Base-by-base conservation (phyloP, 2,329 filamentous ascomycete genomes). In the Stagonosporopsis vannaccii region DNA sequence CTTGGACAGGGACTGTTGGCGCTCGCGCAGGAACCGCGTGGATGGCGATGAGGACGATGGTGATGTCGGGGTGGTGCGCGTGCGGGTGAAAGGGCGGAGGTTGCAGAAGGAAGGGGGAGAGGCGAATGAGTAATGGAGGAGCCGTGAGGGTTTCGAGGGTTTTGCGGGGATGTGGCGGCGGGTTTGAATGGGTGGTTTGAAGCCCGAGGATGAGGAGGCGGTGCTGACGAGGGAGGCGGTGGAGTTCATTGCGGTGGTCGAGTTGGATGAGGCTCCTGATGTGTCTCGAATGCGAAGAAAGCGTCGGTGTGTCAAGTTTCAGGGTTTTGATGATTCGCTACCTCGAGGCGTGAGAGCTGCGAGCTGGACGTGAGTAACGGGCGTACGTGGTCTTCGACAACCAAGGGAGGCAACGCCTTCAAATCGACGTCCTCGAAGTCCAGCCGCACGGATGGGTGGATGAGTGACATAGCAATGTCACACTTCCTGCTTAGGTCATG, bases 151-250 rank as follows among this genome's bases (percentile, higher is more conserved):
- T 6, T 39, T 6, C 11, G 26, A 44, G n/a, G 51, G 2, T 8
- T 28, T 19, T 7, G 19, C 20, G 35, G 23, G 37, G 32, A 15
- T 11, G 40, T 44, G 37, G 8, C 11, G 4, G 28, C 12, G 28
- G 11, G 30, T 3, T 15, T 32, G 30, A 13, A 15, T 13, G 12
- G 30, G 30, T 3, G 30, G 30, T 15, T 45, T 44, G 15, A 26
- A 25, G 15, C 17, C 19, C 4, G 25, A 7, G 17, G 49, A 40
- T 4, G 49, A 45, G 8, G 41, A 45, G 25, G 19, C 9, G 19
- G 42, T 35, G 50, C 50, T 53, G 36, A 46, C 41, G 3, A 52
- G 50, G 4, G 50, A 53, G 9, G 36, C 36, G n/a, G 50, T 46
- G 19, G 50, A 52, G 33, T 20, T 40, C 35, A 37, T 37, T 20